Conservation (phyloP, 257 asterid species). For the Jacaranda mimosifolia region DNA sequence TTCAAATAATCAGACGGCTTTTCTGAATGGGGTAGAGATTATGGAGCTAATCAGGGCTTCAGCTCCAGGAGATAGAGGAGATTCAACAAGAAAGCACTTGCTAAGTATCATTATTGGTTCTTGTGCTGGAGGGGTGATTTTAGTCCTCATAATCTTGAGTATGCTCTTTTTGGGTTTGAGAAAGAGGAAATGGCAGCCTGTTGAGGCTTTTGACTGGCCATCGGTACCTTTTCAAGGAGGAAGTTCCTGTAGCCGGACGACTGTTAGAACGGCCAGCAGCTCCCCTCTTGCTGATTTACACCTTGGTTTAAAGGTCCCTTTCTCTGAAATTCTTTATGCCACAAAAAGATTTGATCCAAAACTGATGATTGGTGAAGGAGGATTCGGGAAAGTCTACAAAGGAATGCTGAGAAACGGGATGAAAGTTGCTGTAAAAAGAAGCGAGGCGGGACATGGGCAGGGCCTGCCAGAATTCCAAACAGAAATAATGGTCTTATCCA, state of each 20-base stretch:
- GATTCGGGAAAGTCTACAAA: slow-evolving; percentile 57
- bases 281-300: slow-evolving; percentile 33
- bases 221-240: neutral
- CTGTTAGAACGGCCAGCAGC: slow-evolving; percentile 24
- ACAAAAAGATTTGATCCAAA: slow-evolving; percentile 41
- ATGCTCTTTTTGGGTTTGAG: slow-evolving; percentile 27
- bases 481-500: slow-evolving; percentile 50
- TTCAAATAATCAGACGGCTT: neutral
- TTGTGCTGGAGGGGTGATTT: slow-evolving; percentile 35
- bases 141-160: slow-evolving; percentile 20
- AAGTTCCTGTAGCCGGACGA: slow-evolving; percentile 31
- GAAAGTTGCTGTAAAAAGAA: slow-evolving; percentile 54
- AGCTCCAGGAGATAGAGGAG: neutral
- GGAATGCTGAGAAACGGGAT: slow-evolving; percentile 44
- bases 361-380: slow-evolving; percentile 50
- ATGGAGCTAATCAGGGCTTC: slow-evolving; percentile 41
- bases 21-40: slow-evolving; percentile 56
- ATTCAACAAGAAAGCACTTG: neutral
- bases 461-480: slow-evolving; percentile 52
- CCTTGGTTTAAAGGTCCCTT: slow-evolving; percentile 44
- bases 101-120: slow-evolving; percentile 29
- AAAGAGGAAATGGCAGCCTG: slow-evolving; percentile 28
- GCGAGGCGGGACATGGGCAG: slow-evolving; percentile 48
- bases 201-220: slow-evolving; percentile 27
- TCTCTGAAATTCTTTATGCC: slow-evolving; percentile 42